These are phyloP conservation scores for Chlorencoelia australis DNA, from an alignment of 2,329 filamentous ascomycete genomes.

Conservation along the genomic window DNA sequence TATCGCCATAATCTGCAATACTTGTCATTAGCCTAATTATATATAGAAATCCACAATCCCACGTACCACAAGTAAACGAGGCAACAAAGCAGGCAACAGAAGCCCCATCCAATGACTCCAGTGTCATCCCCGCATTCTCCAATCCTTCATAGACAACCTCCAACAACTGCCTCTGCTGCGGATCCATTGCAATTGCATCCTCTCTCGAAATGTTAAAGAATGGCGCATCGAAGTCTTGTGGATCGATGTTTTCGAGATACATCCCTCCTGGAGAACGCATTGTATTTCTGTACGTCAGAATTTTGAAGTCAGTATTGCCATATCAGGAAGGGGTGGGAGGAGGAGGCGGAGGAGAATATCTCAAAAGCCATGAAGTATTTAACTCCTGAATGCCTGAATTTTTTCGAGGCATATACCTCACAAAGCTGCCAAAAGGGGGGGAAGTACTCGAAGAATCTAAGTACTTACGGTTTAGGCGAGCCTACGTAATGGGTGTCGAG, in stretches of 20 bases:
- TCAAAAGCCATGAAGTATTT: too few relatives aligned
- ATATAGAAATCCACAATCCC: slow-evolving; percentile 43
- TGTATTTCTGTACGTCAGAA: too few relatives aligned
- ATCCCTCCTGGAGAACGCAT: slow-evolving; percentile 65
- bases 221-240: slow-evolving; percentile 29
- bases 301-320: too few relatives aligned
- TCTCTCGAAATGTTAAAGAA: slow-evolving; percentile 32
- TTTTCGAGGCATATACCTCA: too few relatives aligned
- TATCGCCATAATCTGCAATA: slow-evolving; percentile 10
- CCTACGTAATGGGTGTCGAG: slow-evolving; percentile 57
- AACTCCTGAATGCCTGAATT: too few relatives aligned
- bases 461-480: slow-evolving; percentile 55
- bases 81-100: slow-evolving; percentile 11
- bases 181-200: slow-evolving; percentile 31
- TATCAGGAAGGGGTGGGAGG: too few relatives aligned
- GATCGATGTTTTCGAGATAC: slow-evolving; percentile 34
- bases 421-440: too few relatives aligned
- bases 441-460: too few relatives aligned
- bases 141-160: slow-evolving; percentile 57
- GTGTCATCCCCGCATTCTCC: slow-evolving; percentile 12
- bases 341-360: too few relatives aligned
- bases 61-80: slow-evolving; percentile 19
- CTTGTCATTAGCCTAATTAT: slow-evolving; percentile 11
- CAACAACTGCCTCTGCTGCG: slow-evolving; percentile 31
- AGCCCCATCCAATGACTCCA: slow-evolving; percentile 10